These are phyloP conservation scores for Talaromyces nanjingensis DNA, from an alignment of 495 filamentous ascomycete species.

Conservation along the genomic window DNA sequence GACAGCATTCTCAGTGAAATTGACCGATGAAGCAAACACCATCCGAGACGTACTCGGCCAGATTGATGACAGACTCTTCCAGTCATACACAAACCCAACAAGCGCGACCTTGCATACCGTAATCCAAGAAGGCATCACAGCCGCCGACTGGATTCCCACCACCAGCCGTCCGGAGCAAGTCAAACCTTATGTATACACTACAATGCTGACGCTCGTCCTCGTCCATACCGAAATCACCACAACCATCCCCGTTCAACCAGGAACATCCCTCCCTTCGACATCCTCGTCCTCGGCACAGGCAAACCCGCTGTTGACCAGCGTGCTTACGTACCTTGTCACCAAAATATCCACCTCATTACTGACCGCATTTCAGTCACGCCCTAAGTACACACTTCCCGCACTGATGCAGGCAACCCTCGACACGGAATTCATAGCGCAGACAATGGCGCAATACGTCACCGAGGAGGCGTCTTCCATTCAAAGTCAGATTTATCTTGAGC, in stretches of 20 bases:
- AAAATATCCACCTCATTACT: conserved; percentile 65
- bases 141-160: conserved; percentile 62
- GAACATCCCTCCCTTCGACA: conserved; percentile 14
- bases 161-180: conserved; percentile 64
- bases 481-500: conserved; percentile 78
- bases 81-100: conserved; percentile 76
- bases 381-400: conserved; percentile 63
- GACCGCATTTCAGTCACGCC: conserved; percentile 58
- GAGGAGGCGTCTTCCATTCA: conserved; percentile 73
- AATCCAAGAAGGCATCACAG: conserved; percentile 62
- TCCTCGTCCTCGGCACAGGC: conserved; percentile 31
- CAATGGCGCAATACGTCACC: conserved; percentile 77
- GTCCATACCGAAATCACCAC: conserved; percentile 89
- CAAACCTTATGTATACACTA: conserved; percentile 79
- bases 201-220: conserved; percentile 73
- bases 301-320: conserved; percentile 57
- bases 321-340: conserved; percentile 77
- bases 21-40: conserved; percentile 84
- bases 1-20: conserved; percentile 76
- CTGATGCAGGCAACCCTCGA: conserved; percentile 97
- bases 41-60: conserved; percentile 83
- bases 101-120: conserved; percentile 53
- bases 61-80: conserved; percentile 83
- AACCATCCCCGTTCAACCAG: conserved; percentile 45
- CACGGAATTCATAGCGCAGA: conserved; percentile 94